Evolutionary conservation across 164 flowering plant genomes (phyloP), one percentile per base, ranked within the genome.

Genomic region (Paratinospora sagittata): DNA sequence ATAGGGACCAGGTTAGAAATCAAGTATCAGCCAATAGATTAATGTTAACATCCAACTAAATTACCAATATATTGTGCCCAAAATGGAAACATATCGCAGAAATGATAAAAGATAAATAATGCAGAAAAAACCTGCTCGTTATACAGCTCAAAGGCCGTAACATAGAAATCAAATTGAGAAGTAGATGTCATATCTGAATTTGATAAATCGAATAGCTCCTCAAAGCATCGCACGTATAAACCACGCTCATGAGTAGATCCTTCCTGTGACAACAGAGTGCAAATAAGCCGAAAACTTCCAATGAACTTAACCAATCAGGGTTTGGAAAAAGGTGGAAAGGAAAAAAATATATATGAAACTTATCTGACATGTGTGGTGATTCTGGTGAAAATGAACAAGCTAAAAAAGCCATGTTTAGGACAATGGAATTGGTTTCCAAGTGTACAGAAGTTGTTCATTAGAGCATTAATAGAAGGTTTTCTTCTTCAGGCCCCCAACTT

Each of bases 241-340:
- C 99, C 99, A 72, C 99, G 93, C 72, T 96, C 99, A 83, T 89
- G 83, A 82, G 79, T 85, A 74, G 97, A 87, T 75, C 99, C 99
- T 88, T 93, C 98, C 99, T 96, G 92, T 69, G 66, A 66, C 76
- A 78, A 16, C 27, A 16, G 36, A 63, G 58, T 13, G 3, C 39
- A 13, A 63, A 30, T 63, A 63, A 63, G 66, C 3, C 5, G 27
- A 19, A 13, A 63, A 63, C 66, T 30, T 63, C 27, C 17, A 30
- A 27, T 34, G 12, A 27, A 27, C 66, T 49, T 49, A 17, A 49
- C 1, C 9, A 49, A 49, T 13, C 55, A 49, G 43, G 5, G 10
- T 7, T 3, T 39, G 0, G 43, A 39, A 39, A n/a, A 39, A 39
- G 10, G 19, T 13, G 55, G 55, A 49, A 49, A 49, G 55, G 55